Evolutionary conservation across 805 yeast species (phyloP).

Genomic region (Citeromyces matritensis): DNA sequence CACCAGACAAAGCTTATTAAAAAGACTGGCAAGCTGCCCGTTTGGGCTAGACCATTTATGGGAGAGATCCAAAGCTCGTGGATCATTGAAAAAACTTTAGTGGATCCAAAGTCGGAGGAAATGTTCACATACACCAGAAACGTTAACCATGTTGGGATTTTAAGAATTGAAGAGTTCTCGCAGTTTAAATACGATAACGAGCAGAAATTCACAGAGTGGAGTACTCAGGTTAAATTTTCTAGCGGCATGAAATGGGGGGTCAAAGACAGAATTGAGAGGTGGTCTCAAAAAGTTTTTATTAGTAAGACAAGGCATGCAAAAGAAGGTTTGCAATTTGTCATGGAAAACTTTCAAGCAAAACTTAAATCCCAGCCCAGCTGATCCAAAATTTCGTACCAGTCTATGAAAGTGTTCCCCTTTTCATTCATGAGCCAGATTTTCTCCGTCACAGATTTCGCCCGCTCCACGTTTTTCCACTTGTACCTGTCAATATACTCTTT

Average conservation of each 20-base stretch:
- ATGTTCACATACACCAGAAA: constrained; percentile 67
- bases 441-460: constrained; percentile 27
- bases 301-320: constrained; percentile 54
- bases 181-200: constrained; percentile 26
- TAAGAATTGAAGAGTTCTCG: constrained; percentile 68
- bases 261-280: constrained; percentile 61
- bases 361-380: constrained; percentile 66
- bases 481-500: constrained; percentile 45
- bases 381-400: constrained; percentile 58
- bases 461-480: constrained; percentile 44
- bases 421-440: constrained; percentile 31
- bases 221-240: constrained; percentile 41
- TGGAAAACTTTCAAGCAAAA: constrained; percentile 51
- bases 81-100: constrained; percentile 67
- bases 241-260: constrained; percentile 55
- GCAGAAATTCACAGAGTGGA: constrained; percentile 4
- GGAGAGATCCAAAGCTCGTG: constrained; percentile 60
- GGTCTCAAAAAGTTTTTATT: constrained; percentile 62
- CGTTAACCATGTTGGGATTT: constrained; percentile 67
- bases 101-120: constrained; percentile 41
- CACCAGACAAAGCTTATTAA: constrained; percentile 60
- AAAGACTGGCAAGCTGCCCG: constrained; percentile 71
- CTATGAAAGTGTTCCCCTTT: constrained; percentile 45
- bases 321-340: constrained; percentile 63
- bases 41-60: constrained; percentile 62